phyloP scores from a whole-genome alignment of 164 flowering plant genomes.

The Akebia trifoliata region DNA sequence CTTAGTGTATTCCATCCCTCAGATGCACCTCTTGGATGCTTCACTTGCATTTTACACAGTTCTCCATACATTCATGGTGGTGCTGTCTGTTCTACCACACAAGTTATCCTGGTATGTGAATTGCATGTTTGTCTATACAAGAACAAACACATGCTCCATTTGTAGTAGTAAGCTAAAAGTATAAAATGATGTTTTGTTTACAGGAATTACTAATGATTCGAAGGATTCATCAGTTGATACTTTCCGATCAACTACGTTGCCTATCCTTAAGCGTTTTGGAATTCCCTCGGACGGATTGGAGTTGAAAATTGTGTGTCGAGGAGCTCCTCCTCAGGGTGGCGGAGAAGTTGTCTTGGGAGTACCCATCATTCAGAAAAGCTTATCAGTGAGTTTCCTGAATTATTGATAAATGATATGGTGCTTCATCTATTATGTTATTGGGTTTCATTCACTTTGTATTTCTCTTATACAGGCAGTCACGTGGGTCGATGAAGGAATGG shows the following conservation, averaged over 20 bases:
- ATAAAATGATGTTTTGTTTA: background rate
- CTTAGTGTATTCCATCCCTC: too few species aligned
- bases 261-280: constrained; percentile 72
- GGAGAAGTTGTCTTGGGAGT: constrained; percentile 68
- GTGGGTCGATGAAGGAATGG: constrained; percentile 92
- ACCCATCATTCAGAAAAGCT: constrained; percentile 42
- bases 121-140: background rate
- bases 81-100: too few species aligned
- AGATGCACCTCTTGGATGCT: background rate
- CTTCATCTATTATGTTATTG: background rate
- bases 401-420: background rate
- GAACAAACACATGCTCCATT: background rate
- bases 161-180: background rate
- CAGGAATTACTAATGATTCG: constrained; percentile 84
- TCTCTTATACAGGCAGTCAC: constrained; percentile 52
- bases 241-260: constrained; percentile 64
- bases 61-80: background rate
- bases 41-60: background rate
- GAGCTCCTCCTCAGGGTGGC: constrained; percentile 79
- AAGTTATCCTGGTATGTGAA: too few species aligned
- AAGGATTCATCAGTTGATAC: constrained; percentile 90
- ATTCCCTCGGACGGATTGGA: constrained; percentile 70
- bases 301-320: constrained; percentile 73
- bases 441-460: background rate
- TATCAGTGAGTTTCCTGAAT: constrained; percentile 23